Base-by-base conservation (phyloP, 352 stramenopile genomes). In the Phytophthora sojae region DNA sequence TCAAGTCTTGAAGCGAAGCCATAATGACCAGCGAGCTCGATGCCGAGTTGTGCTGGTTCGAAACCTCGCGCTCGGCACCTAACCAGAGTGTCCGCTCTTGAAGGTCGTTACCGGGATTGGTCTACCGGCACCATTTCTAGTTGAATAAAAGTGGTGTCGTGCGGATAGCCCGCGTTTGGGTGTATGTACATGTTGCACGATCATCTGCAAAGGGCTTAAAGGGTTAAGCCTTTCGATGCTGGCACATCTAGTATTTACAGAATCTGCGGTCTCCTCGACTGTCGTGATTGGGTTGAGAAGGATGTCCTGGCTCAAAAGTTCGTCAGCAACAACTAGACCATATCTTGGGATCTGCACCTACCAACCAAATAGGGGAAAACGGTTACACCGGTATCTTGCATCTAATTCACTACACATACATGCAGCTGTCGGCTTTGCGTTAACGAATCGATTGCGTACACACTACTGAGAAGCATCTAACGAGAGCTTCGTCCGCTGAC, bases 241-340 rank as follows among this genome's bases (percentile, higher is more conserved):
- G 26, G 26, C 5, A 3, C 26, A 30, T 30, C 26, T 7, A 30
- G 26, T 30, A 30, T 30, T 5, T 30, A 30, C 3, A 30, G 26
- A 7, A 30, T 7, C 3, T 30, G 26, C 25, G 6, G 23, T 1
- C 3, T 3, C 3, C 6, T 15, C 8, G 12, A 42, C 35, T 42
- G 35, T 42, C 6, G 35, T 15, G 35, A 42, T 42, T 42, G 35
- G 35, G 8, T 51, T 50, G 23, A 26, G 23, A 26, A 26, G 23
- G 23, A 26, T 26, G 44, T 39, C 23, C 63, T 64, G 63, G 44
- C 54, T 64, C 63, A 69, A 56, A 42, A 30, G 35, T n/a, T 14
- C n/a, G 52, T 44, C 12, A 37, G 50, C 55, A 47, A 70, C 61
- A 57, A 68, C 29, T 49, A n/a, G 17, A 70, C 58, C 35, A 29